Percentiles rank a stretch among this genome's conserved stretches.
Conservation (phyloP, 2,329 filamentous ascomycete species). For the Arthrobotrys musiformis region DNA sequence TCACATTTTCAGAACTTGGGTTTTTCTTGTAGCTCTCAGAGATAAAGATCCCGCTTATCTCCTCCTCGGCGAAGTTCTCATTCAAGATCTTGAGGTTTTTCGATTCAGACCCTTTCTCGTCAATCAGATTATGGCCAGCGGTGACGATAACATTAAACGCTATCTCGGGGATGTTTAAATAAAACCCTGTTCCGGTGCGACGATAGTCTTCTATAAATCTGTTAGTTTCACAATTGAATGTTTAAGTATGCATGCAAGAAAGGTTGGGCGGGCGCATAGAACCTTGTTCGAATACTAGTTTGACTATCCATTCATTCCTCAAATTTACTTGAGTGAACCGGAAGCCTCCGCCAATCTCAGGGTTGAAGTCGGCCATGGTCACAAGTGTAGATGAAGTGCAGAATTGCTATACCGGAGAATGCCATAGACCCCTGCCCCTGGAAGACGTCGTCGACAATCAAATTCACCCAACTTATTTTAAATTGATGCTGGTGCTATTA, state of each 20-base stretch:
- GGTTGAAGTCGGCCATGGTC: slow-evolving; percentile 2
- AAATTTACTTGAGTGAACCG: not conserved
- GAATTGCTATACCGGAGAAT: slow-evolving; percentile 1
- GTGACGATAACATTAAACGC: slow-evolving; percentile 13
- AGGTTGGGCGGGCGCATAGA: too few species aligned
- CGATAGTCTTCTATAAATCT: not conserved
- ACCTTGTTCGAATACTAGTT: slow-evolving; percentile 24
- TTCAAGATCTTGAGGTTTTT: not conserved
- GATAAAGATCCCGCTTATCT: not conserved
- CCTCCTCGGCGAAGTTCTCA: not conserved
- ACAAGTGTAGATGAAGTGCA: not conserved
- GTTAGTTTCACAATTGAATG: slow-evolving; percentile 2
- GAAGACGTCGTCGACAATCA: not conserved
- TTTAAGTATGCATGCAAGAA: not conserved
- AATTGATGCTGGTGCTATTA: not conserved
- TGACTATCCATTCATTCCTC: slow-evolving; percentile 33
- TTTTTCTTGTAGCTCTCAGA: slow-evolving; percentile 12
- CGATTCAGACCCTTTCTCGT: not conserved
- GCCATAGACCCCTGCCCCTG: not conserved
- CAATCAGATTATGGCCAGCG: slow-evolving; percentile 25
- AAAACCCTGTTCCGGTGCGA: slow-evolving; percentile 20
- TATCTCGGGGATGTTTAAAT: slow-evolving; percentile 17
- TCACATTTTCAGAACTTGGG: not conserved
- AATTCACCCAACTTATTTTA: not conserved
- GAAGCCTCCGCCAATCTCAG: not conserved